Conservation (phyloP, 345 rosid genomes). For the Euphorbia tirucalli region DNA sequence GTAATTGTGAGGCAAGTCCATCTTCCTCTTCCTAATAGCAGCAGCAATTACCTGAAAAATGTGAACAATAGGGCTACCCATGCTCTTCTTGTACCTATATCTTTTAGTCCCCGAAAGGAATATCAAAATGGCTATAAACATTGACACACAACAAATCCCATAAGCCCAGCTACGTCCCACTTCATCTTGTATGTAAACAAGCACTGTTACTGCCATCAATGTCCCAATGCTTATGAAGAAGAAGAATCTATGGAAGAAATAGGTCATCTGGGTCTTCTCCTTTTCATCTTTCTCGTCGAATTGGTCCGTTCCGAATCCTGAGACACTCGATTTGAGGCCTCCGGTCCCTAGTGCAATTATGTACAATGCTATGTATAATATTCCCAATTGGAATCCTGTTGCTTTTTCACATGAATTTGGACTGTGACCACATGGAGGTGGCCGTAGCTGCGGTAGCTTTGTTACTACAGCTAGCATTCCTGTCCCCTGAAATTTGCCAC, state of each 20-base stretch:
- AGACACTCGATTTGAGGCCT: conserved; percentile 66
- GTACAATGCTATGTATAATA: conserved; percentile 57
- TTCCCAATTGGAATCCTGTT: conserved; percentile 61
- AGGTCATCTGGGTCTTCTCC: conserved; percentile 59
- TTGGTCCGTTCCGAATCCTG: conserved; percentile 68
- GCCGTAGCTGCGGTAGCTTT: conserved; percentile 58
- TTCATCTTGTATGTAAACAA: conserved; percentile 63
- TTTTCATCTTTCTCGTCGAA: conserved; percentile 57
- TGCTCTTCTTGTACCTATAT: conserved; percentile 70
- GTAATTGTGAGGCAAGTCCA: conserved; percentile 43
- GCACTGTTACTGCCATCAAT: conserved; percentile 58
- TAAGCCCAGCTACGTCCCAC: conserved; percentile 57
- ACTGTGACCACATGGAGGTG: conserved; percentile 58
- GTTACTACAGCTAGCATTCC: conserved; percentile 56
- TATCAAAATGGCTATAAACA: conserved; percentile 51
- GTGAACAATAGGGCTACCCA: conserved; percentile 77
- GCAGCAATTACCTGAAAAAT: conserved; percentile 72
- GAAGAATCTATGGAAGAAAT: conserved; percentile 63
- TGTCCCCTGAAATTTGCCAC: conserved; percentile 54
- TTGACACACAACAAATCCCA: conserved; percentile 56
- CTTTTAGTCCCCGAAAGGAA: conserved; percentile 58
- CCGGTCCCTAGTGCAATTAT: conserved; percentile 67
- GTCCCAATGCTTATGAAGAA: conserved; percentile 58
- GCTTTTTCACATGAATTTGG: conserved; percentile 47
- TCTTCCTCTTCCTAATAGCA: conserved; percentile 49